Conservation (phyloP, 31 red algal species). For the Odonthalia washingtoniensis region DNA sequence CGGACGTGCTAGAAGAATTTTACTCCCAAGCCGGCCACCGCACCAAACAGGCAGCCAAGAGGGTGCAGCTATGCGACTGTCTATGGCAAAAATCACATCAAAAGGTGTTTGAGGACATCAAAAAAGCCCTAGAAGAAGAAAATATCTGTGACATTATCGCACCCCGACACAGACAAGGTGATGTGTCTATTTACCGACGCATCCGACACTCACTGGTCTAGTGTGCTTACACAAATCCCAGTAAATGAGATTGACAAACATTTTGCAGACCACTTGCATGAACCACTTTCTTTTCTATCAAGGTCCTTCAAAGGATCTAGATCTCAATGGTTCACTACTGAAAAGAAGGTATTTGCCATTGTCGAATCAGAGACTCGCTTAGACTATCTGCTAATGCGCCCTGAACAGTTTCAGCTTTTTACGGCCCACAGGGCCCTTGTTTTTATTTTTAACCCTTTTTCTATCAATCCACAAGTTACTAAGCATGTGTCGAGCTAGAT, state of each 20-base stretch:
- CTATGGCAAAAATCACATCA: too few relatives aligned
- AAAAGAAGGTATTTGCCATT: conserved; percentile 41
- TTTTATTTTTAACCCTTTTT: too few relatives aligned
- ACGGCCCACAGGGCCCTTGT: conserved; percentile 1
- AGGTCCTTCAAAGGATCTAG: conserved; percentile 28
- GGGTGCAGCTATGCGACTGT: too few relatives aligned
- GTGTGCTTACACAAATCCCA: conserved; percentile 27
- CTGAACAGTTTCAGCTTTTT: background rate
- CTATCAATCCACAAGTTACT: background rate
- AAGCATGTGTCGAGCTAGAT: conserved; percentile 39
- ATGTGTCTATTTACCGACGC: conserved; percentile 32
- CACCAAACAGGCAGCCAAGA: background rate
- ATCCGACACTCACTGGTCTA: conserved; percentile 4
- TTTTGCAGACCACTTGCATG: background rate
- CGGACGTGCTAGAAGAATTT: conserved; percentile 19
- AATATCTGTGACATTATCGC: background rate
- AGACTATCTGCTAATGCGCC: conserved; percentile 14
- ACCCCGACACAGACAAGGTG: conserved; percentile 4
- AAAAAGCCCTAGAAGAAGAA: too few relatives aligned
- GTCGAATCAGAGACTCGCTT: conserved; percentile 29
- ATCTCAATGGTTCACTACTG: too few relatives aligned
- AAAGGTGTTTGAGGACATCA: background rate
- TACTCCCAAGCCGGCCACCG: background rate
- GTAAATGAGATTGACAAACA: background rate
- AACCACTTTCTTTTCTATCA: conserved; percentile 30